Evolutionary conservation across 1,284 basidiomycete species (phyloP), one percentile per base, ranked within the genome.

Genomic region (Cutaneotrichosporon spelunceum): DNA sequence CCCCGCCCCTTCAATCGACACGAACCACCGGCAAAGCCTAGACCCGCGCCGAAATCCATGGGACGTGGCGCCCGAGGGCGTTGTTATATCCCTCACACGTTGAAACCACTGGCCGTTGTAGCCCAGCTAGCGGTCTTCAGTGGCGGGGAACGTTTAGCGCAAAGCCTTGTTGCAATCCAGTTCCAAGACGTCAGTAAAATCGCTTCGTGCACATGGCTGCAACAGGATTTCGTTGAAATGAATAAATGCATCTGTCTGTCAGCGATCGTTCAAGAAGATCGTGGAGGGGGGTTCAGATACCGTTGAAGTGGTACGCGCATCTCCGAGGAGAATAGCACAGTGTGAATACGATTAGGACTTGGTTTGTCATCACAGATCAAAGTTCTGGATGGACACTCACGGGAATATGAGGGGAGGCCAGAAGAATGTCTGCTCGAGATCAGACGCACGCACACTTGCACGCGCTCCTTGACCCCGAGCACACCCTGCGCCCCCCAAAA

Each of bases 321-420:
- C 70, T 70, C 72, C 68, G 62, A 66, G 71, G 72, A 70, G 65
- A 57, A 52, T 75, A 55, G 66, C 74, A 75, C 72, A 78, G 76
- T 78, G 76, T 78, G 76, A 78, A 78, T 78, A 78, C 72, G 76
- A 78, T 78, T 78, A 78, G 73, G 66, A 69, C 67, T 68, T 61
- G 74, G 60, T 69, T 75, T 75, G 66, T 76, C 75, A 66, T 76
- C 75, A 75, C 72, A 52, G 56, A 57, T 36, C 29, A 36, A 62
- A 47, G 42, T 11, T 61, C 26, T 36, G 49, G 27, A 42, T 27
- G 52, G 13, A 56, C 13, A 62, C 57, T 64, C 48, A 67, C 58
- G n/a, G 30, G 3, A 13, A 13, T 59, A 27, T 59, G 49, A 56
- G 33, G 29, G 48, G 53, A 36, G 23, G 21, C 30, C 21, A 36